phyloP scores from a whole-genome alignment of 305 asterid species.

The Lippia alba region DNA sequence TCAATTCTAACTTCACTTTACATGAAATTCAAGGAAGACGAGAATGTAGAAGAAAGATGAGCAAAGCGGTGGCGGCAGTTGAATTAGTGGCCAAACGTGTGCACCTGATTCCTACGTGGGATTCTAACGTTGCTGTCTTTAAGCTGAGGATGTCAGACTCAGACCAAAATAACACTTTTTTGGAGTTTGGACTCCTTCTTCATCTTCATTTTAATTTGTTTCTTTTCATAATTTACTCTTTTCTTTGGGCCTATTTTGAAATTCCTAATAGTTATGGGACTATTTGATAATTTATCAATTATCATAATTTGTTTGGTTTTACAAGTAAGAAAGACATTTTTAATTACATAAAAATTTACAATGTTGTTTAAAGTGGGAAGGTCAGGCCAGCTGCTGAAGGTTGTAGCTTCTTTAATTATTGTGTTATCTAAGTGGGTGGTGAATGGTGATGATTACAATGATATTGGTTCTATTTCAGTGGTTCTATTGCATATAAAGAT shows the following conservation, averaged over 20 bases:
- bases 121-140: slow-evolving; percentile 16
- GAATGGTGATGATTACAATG: neutral
- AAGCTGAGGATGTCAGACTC: slow-evolving; percentile 20
- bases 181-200: neutral
- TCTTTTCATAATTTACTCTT: too few relatives aligned
- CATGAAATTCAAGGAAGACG: neutral
- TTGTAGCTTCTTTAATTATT: neutral
- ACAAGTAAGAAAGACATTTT: too few relatives aligned
- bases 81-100: slow-evolving; percentile 19
- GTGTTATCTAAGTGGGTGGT: neutral
- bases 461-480: neutral
- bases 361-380: neutral
- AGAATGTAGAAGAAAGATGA: neutral
- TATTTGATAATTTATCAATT: neutral
- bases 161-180: slow-evolving; percentile 27
- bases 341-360: neutral
- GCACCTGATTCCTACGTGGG: slow-evolving; percentile 29
- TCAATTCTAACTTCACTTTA: slow-evolving; percentile 13
- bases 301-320: neutral
- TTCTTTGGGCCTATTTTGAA: too few relatives aligned
- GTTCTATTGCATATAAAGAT: neutral
- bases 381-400: slow-evolving; percentile 1
- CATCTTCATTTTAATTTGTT: neutral
- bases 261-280: too few relatives aligned
- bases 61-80: slow-evolving; percentile 36